Evolutionary conservation across 768 basidiomycete genomes (phyloP).

Genomic region (Podaxis carcinomalis): DNA sequence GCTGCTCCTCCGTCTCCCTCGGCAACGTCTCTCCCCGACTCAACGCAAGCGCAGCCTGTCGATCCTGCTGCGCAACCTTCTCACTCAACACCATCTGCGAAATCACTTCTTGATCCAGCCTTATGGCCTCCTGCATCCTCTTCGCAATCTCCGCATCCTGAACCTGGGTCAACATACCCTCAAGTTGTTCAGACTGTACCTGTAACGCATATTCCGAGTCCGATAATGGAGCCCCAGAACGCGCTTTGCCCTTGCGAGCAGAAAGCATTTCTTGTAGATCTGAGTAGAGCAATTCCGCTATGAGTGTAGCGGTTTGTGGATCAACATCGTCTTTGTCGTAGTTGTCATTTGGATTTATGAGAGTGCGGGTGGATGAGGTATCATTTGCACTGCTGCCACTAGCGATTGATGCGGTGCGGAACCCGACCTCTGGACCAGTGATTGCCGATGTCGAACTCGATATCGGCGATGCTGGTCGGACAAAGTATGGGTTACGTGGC

Average conservation of each 20-base stretch:
- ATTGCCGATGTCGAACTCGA: constrained; percentile 1
- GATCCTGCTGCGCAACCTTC: constrained; percentile 36
- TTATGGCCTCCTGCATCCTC: constrained; percentile 39
- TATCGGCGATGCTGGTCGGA: constrained; percentile 5
- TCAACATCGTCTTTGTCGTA: constrained; percentile 21
- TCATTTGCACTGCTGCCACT: neutral
- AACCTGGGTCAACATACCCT: constrained; percentile 23
- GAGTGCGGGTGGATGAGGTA: neutral
- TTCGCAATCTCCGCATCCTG: constrained; percentile 36
- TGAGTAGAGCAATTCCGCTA: constrained; percentile 36
- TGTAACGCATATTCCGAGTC: constrained; percentile 46
- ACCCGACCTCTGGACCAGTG: neutral
- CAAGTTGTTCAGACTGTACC: constrained; percentile 33
- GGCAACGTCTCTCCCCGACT: constrained; percentile 27
- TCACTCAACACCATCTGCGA: constrained; percentile 27
- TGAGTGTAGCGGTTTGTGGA: constrained; percentile 32
- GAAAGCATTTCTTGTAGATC: constrained; percentile 28
- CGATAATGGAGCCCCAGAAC: constrained; percentile 23
- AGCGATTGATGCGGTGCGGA: neutral
- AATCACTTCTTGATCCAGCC: constrained; percentile 28
- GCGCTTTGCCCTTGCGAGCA: constrained; percentile 34
- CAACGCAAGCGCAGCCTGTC: constrained; percentile 34
- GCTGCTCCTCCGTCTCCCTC: constrained; percentile 17
- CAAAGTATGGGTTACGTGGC: neutral
- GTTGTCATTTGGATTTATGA: neutral